Base-by-base conservation (phyloP, 2,329 filamentous ascomycete genomes). In the Ophiostoma sp. region DNA sequence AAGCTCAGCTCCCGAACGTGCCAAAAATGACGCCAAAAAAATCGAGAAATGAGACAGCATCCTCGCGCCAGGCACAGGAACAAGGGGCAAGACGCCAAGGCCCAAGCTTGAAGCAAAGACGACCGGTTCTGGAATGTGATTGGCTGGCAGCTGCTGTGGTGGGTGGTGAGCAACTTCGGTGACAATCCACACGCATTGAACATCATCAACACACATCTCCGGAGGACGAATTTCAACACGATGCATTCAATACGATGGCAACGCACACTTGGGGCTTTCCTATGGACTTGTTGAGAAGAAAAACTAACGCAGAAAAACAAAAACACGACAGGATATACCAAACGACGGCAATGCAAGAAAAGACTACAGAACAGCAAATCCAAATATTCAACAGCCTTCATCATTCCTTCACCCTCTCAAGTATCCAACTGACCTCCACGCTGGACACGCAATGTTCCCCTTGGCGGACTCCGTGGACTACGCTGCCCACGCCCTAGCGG, bases 341-440 rank as follows among this genome's bases (percentile, higher is more conserved):
- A 68, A 2, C 39, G 8, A 42, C 36, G 17, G 3, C 5, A n/a
- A 61, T 31, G 17, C 15, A 61, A 19, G 2, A 12, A 48, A 19
- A 48, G 2, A 55, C 25, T 36, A 33, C 19, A 15, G 5, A 36
- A 22, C 8, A 50, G 7, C 33, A 55, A n/a, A 19, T 52, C 11
- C 25, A 12, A 1, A 31, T 7, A 64, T 3, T 5, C 57, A 28
- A n/a, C 17, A 19, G 11, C 25, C 28, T n/a, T 3, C n/a, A 11
- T 6, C 33, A 52, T 50, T 4, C 5, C 59, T 45, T 28, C 61
- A 15, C 19, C 5, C 1, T 9, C 9, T 71, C 15, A 71, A 1
- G 50, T 52, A 33, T 77, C 76, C 25, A 77, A 52, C 48, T 77
- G 50, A 0, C 76, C 73, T 7, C 76, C 76, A 25, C 73, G 74